These are phyloP conservation scores for Yamadazyma diddensiae DNA, from an alignment of 1,139 yeast genomes.

Conservation along the genomic window DNA sequence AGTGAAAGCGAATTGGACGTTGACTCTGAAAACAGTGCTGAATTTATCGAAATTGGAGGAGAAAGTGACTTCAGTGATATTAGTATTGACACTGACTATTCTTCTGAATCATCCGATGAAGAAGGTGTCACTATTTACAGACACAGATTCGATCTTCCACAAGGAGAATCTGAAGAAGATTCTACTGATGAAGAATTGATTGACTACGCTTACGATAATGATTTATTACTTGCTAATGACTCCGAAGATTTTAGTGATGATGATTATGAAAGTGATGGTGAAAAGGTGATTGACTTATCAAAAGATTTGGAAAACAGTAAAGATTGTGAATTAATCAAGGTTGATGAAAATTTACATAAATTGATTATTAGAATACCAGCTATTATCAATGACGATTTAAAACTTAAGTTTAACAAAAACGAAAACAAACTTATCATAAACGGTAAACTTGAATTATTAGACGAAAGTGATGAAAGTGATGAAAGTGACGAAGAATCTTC, in stretches of 20 bases:
- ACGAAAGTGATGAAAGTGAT: conserved; percentile 19
- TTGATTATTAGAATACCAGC: conserved; percentile 45
- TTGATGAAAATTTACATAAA: conserved; percentile 41
- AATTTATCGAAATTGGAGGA: conserved; percentile 31
- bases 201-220: conserved; percentile 23
- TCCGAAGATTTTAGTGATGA: conserved; percentile 33
- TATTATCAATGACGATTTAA: conserved; percentile 40
- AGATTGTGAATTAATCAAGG: conserved; percentile 44
- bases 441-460: conserved; percentile 35
- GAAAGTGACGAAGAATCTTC: conserved; percentile 20
- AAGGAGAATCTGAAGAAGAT: conserved; percentile 31
- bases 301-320: conserved; percentile 44
- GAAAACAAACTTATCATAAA: conserved; percentile 43
- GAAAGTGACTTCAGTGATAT: conserved; percentile 17
- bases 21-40: conserved; percentile 24
- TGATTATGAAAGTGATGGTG: conserved; percentile 31
- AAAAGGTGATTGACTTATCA: conserved; percentile 40
- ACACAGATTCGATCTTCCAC: conserved; percentile 41
- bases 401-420: conserved; percentile 39
- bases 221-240: conserved; percentile 26
- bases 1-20: conserved; percentile 29
- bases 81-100: conserved; percentile 22
- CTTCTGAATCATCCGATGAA: conserved; percentile 29
- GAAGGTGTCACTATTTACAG: conserved; percentile 46
- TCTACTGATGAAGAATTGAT: conserved; percentile 39